Evolutionary conservation across 2,329 filamentous ascomycete species (phyloP).

Genomic region (Fulvia fulva): DNA sequence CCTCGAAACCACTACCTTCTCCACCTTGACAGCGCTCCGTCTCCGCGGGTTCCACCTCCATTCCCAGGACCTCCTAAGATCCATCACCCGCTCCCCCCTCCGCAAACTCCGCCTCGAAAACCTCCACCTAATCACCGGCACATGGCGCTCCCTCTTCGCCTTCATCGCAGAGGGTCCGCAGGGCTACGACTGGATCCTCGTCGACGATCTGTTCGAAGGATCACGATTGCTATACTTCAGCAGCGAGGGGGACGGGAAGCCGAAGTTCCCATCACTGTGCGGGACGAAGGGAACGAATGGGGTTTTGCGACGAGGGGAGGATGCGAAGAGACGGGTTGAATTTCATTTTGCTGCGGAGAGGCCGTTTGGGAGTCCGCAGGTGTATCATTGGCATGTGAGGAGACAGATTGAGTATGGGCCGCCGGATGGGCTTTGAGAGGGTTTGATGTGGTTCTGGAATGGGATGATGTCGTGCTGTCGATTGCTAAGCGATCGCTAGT

Average conservation of each 20-base stretch:
- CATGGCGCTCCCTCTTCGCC: conserved; percentile 4
- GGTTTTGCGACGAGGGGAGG: background rate
- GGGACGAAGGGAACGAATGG: conserved; percentile 4
- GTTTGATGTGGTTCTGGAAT: too few species aligned
- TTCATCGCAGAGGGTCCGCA: background rate
- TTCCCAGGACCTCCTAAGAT: background rate
- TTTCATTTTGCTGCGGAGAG: conserved; percentile 6
- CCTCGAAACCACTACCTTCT: background rate
- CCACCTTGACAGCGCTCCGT: background rate
- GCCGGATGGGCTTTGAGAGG: background rate
- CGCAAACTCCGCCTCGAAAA: background rate
- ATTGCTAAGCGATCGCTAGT: too few species aligned
- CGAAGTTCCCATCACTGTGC: conserved; percentile 4
- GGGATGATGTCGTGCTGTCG: too few species aligned
- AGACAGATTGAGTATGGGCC: conserved; percentile 6
- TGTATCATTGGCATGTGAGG: background rate
- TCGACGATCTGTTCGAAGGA: conserved; percentile 13
- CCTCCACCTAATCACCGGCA: conserved; percentile 4
- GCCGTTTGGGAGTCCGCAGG: conserved; percentile 6
- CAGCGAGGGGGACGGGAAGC: background rate
- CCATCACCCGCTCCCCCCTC: background rate
- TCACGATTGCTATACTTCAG: conserved; percentile 8
- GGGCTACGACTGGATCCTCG: conserved; percentile 1
- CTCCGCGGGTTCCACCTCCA: conserved; percentile 6
- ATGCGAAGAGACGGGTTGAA: background rate